A percentile compares a stretch with the other conserved stretches of the same genome.
Conservation (phyloP, 495 filamentous ascomycete species). For the Daldinia grandis region DNA sequence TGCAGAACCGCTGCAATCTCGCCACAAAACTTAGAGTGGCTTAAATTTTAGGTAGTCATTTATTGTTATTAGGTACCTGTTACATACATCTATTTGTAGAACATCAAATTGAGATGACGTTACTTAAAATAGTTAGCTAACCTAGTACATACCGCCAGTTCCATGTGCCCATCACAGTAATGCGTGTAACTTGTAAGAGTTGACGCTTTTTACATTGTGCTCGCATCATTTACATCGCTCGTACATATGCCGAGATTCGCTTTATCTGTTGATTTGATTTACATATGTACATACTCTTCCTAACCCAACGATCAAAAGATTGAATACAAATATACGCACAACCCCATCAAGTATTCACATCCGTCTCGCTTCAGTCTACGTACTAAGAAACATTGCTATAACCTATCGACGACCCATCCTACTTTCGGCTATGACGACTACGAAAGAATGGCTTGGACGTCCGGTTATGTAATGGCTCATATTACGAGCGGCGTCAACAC, state of each 20-base stretch:
- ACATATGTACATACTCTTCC: too few relatives aligned
- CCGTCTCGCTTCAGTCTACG: neutral
- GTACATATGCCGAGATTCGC: neutral
- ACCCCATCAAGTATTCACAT: neutral
- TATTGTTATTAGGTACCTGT: too few relatives aligned
- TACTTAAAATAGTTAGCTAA: too few relatives aligned
- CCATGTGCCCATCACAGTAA: constrained; percentile 13
- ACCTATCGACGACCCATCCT: neutral
- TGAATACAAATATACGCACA: neutral
- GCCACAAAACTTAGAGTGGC: too few relatives aligned
- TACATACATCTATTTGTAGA: too few relatives aligned
- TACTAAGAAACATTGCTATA: neutral
- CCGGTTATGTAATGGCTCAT: neutral
- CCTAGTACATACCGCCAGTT: constrained; percentile 24
- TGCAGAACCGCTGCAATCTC: neutral
- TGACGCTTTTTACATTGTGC: neutral
- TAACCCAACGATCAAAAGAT: neutral
- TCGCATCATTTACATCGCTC: neutral
- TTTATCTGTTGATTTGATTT: neutral
- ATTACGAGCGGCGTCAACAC: neutral
- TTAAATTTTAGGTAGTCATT: too few relatives aligned
- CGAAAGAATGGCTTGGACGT: neutral
- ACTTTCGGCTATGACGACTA: neutral
- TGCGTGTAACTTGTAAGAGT: constrained; percentile 4
- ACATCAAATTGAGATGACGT: too few relatives aligned